Percentiles rank a stretch among this genome's conserved stretches.
Evolutionary conservation across 2,329 filamentous ascomycete species (phyloP).

Genomic region (Neurospora sp.): DNA sequence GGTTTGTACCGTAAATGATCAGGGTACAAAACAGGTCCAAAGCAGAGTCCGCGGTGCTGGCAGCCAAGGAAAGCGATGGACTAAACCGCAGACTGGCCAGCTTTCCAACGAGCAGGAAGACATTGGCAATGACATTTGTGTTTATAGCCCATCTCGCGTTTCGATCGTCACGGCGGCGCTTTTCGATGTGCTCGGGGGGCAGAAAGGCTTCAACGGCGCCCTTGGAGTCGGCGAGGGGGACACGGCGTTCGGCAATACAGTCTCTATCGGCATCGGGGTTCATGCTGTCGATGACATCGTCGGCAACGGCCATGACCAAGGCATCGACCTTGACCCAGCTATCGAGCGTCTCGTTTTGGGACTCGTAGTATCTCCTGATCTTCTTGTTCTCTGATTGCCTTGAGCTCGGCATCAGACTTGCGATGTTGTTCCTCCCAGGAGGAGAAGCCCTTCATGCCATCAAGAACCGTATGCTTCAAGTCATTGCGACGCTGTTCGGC

Average conservation of each 20-base stretch:
- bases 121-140: constrained; percentile 14
- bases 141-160: constrained; percentile 40
- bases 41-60: constrained; percentile 51
- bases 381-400: background rate
- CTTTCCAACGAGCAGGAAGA: constrained; percentile 13
- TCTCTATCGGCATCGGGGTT: constrained; percentile 48
- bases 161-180: constrained; percentile 33
- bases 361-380: constrained; percentile 6
- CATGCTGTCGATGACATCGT: constrained; percentile 52
- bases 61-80: constrained; percentile 48
- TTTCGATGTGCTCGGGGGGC: constrained; percentile 42
- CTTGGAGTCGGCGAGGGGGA: constrained; percentile 35
- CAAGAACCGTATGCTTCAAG: background rate
- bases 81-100: constrained; percentile 12
- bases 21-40: constrained; percentile 50
- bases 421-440: background rate
- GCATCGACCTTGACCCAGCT: constrained; percentile 9
- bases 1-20: constrained; percentile 52
- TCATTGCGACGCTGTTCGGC: constrained; percentile 2
- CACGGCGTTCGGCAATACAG: constrained; percentile 42
- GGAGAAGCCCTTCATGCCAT: constrained; percentile 3
- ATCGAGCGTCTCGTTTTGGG: constrained; percentile 7
- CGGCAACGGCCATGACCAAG: constrained; percentile 21
- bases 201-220: constrained; percentile 45
- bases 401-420: constrained; percentile 3